Conservation (phyloP, 345 rosid species). For the Geranium brycei region DNA sequence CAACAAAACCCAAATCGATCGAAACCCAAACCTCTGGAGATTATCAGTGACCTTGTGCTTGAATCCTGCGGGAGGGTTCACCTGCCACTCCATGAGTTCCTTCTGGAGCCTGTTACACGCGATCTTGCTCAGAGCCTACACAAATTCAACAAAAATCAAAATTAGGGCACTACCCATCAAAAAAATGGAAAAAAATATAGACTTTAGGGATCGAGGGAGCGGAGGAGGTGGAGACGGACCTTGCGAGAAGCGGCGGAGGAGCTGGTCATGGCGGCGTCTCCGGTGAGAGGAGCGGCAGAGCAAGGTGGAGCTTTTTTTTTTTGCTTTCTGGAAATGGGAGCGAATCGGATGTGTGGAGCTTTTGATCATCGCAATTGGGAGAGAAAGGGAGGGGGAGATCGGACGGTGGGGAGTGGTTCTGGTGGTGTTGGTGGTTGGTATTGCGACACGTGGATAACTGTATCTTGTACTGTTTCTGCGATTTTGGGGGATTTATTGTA, state of each 20-base stretch:
- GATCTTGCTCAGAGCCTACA: slow-evolving; percentile 72
- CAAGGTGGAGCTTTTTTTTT: background rate
- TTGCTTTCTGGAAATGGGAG: background rate
- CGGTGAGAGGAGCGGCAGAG: background rate
- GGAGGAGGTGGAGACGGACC: background rate
- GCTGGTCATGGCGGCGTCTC: slow-evolving; percentile 6
- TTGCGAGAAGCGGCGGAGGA: slow-evolving; percentile 6
- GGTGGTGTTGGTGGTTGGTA: too few species aligned
- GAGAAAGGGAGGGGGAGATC: background rate
- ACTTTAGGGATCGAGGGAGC: background rate
- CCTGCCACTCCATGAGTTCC: slow-evolving; percentile 93
- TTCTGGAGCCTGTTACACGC: slow-evolving; percentile 91
- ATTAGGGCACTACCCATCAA: background rate
- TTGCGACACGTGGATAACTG: too few species aligned
- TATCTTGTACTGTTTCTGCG: too few species aligned
- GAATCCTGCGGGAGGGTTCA: slow-evolving; percentile 80
- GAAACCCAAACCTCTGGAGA: slow-evolving; percentile 55
- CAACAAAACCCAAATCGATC: background rate
- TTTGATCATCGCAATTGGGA: background rate
- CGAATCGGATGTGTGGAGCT: background rate
- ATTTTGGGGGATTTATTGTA: too few species aligned
- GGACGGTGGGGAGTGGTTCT: background rate
- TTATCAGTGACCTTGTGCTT: slow-evolving; percentile 85
- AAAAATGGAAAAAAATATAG: too few species aligned
- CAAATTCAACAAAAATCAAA: slow-evolving; percentile 4